These are phyloP conservation scores for Rhizophora apiculata DNA, from an alignment of 345 rosid species.

Conservation along the genomic window DNA sequence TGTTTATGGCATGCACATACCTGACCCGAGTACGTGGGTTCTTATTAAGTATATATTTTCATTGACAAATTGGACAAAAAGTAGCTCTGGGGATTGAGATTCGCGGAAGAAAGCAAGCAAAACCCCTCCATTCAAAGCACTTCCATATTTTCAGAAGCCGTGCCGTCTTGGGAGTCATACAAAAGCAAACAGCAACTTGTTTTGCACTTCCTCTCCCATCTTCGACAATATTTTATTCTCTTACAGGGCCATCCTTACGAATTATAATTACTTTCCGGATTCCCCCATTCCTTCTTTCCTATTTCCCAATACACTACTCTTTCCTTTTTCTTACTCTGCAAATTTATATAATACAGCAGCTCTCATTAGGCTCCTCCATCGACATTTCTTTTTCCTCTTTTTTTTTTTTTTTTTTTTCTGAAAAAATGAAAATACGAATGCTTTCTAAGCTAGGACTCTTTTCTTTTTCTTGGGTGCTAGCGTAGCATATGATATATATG, in stretches of 20 bases:
- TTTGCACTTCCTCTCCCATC: slow-evolving; percentile 43
- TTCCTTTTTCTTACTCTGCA: too few species aligned
- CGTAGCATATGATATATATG: too few species aligned
- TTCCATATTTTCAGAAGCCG: slow-evolving; percentile 49
- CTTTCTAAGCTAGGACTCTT: too few species aligned
- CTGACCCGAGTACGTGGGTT: too few species aligned
- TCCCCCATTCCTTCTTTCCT: background rate
- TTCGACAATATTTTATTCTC: background rate
- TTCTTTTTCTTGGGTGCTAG: too few species aligned
- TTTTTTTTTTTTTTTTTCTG: too few species aligned
- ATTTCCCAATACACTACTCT: background rate
- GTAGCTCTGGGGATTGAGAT: slow-evolving; percentile 31
- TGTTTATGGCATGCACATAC: too few species aligned
- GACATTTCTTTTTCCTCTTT: too few species aligned
- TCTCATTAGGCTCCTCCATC: too few species aligned
- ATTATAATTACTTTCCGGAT: background rate
- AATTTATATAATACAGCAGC: too few species aligned
- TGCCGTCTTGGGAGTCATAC: slow-evolving; percentile 59
- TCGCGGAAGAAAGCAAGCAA: slow-evolving; percentile 26
- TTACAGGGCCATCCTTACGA: background rate
- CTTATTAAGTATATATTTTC: too few species aligned
- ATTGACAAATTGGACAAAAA: background rate
- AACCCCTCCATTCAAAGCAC: slow-evolving; percentile 26
- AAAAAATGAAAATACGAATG: too few species aligned
- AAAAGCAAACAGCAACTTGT: slow-evolving; percentile 25